Percentiles rank a stretch among this genome's conserved stretches.
phyloP scores from a whole-genome alignment of 495 filamentous ascomycete species.

The Coniosporium apollinis region DNA sequence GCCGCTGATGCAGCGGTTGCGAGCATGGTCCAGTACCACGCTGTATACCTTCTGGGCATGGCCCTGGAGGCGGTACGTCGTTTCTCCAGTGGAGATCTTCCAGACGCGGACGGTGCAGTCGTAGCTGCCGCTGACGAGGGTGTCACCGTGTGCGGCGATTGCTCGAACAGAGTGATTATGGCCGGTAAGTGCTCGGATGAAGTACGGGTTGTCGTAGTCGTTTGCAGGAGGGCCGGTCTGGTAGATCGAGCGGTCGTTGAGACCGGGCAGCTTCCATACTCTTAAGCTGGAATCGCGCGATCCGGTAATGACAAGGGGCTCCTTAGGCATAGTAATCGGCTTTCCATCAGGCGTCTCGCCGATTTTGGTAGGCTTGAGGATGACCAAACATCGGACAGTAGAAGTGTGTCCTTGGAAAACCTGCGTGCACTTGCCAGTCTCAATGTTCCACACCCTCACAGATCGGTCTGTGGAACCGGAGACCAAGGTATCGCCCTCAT shows the following conservation, averaged over 20 bases:
- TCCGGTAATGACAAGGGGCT: constrained; percentile 91
- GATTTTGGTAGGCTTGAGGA: constrained; percentile 70
- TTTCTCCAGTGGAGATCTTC: constrained; percentile 91
- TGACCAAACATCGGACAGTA: constrained; percentile 90
- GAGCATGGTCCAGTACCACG: constrained; percentile 81
- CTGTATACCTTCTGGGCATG: constrained; percentile 94
- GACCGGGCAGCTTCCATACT: constrained; percentile 89
- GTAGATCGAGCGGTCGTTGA: constrained; percentile 53
- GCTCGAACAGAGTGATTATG: constrained; percentile 94
- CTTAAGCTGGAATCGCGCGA: constrained; percentile 88
- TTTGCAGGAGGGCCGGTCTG: constrained; percentile 58
- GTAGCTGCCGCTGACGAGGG: constrained; percentile 96
- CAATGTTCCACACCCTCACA: constrained; percentile 95
- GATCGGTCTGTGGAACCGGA: constrained; percentile 94
- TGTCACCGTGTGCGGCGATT: constrained; percentile 90
- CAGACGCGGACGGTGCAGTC: constrained; percentile 92
- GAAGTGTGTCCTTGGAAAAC: constrained; percentile 96
- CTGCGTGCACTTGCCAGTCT: constrained; percentile 75
- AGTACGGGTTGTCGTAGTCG: constrained; percentile 82
- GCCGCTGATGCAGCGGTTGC: constrained; percentile 91
- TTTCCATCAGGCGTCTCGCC: constrained; percentile 56
- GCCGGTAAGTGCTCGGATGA: constrained; percentile 70
- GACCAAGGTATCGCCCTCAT: constrained; percentile 84
- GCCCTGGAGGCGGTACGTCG: constrained; percentile 70
- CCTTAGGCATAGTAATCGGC: constrained; percentile 72